phyloP scores from a whole-genome alignment of 805 yeast species.

The Metschnikowia santaceciliae region DNA sequence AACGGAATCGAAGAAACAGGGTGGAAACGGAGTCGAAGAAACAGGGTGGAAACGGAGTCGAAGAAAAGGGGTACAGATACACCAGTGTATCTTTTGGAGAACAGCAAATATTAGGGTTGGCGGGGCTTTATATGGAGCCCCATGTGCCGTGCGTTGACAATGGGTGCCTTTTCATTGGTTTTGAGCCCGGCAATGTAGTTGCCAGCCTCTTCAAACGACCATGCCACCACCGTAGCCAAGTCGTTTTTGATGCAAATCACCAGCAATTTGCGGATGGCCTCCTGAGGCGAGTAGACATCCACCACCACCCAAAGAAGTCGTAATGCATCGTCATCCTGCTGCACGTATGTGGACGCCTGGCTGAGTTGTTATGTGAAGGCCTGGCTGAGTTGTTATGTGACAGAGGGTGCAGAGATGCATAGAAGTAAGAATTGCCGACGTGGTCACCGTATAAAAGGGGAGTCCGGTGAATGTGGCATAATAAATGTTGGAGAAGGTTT shows the following conservation, averaged over 20 bases:
- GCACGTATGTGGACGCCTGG: slow-evolving; percentile 18
- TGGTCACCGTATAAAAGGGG: slow-evolving; percentile 9
- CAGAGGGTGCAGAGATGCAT: slow-evolving; percentile 12
- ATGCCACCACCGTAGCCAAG: slow-evolving; percentile 46
- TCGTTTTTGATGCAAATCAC: slow-evolving; percentile 49
- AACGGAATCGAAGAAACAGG: too few relatives aligned
- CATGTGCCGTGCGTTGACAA: background rate
- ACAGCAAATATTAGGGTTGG: background rate
- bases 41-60: too few relatives aligned
- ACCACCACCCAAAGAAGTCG: slow-evolving; percentile 60
- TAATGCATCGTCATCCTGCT: slow-evolving; percentile 37
- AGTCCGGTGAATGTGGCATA: slow-evolving; percentile 14
- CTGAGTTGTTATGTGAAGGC: slow-evolving; percentile 18
- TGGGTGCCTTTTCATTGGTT: slow-evolving; percentile 29
- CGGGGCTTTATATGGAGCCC: background rate
- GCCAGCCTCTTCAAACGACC: slow-evolving; percentile 50
- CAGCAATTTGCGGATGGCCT: slow-evolving; percentile 43
- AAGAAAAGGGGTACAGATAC: too few relatives aligned
- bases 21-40: too few relatives aligned
- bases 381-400: slow-evolving; percentile 17
- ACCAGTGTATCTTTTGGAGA: background rate
- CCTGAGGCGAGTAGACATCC: slow-evolving; percentile 58
- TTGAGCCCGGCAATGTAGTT: slow-evolving; percentile 38
- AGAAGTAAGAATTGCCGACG: slow-evolving; percentile 11
- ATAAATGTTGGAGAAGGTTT: too few relatives aligned